Base-by-base conservation (phyloP, 495 filamentous ascomycete genomes). In the Melanomma pulvis-pyrius region DNA sequence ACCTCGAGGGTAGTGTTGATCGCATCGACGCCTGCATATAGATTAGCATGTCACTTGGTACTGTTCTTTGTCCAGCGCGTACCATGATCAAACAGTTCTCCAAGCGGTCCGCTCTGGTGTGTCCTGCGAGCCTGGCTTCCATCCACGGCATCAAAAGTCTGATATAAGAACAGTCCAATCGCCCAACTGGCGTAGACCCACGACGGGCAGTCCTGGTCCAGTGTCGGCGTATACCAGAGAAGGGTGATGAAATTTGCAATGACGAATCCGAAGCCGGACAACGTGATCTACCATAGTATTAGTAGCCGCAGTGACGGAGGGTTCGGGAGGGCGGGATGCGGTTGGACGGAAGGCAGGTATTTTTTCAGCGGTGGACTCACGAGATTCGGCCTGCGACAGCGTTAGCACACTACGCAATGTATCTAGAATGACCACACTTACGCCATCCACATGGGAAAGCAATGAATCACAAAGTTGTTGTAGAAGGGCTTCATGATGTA, bases 401-500 rank as follows among this genome's bases (percentile, higher is more conserved):
- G 29, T 72, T 63, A 69, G 65, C 53, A 48, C 21, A 9, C 52
- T 63, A 73, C 62, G 17, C 25, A 15, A 44, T 29, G 34, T 17
- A 1, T 17, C 24, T 19, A 26, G 39, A 51, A 22, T 26, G n/a
- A 44, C 15, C 29, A 5, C 61, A 86, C 87, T 81, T 71, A 90
- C 81, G 94, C 94, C 94, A 98, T 98, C 74, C 78, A 90, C 87
- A 96, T 90, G 46, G 94, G 94, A 75, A 98, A 97, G 77, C 87
- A 90, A 54, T 92, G 83, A 79, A 98, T 97, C 71, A 94, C 96
- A 67, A 92, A 81, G 79, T 96, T 89, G 77, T 86, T 96, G 81
- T 98, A 98, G 79, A 97, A 98, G 22, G 94, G 94, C 82, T 98
- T 98, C 67, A 98, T 81, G 63, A 97, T 82, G 77, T 96, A 97